phyloP scores from a whole-genome alignment of 176 grass and related monocot species.

The Aechmea fasciata region DNA sequence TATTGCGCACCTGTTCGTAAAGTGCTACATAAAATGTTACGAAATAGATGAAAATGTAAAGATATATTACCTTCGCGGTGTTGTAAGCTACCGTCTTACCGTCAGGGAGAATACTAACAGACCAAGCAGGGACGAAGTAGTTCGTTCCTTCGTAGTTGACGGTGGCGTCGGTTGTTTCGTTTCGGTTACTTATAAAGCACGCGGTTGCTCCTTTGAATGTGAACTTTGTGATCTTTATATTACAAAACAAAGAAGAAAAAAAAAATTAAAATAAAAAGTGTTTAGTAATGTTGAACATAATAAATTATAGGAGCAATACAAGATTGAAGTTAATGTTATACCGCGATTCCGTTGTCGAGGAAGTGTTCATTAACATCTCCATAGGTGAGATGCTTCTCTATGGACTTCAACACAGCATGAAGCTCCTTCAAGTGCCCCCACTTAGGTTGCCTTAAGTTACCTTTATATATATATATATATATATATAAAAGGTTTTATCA shows the following conservation, averaged over 20 bases:
- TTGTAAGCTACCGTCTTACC: conserved; percentile 59
- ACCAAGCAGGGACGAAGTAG: conserved; percentile 61
- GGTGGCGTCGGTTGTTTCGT: conserved; percentile 31
- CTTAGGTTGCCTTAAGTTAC: conserved; percentile 65
- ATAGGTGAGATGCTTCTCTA: conserved; percentile 48
- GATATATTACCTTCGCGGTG: conserved; percentile 46
- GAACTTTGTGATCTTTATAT: conserved; percentile 53
- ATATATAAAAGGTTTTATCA: too few relatives aligned
- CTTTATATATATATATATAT: conserved; percentile 6
- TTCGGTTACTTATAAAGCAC: conserved; percentile 66
- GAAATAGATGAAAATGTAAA: background rate
- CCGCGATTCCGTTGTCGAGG: conserved; percentile 23
- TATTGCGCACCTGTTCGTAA: background rate
- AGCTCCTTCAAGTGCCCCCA: conserved; percentile 81
- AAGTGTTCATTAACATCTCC: conserved; percentile 28
- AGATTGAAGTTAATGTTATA: conserved; percentile 14
- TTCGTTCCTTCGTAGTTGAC: conserved; percentile 32
- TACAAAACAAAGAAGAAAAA: background rate
- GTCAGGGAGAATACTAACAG: conserved; percentile 64
- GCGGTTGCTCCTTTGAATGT: conserved; percentile 18
- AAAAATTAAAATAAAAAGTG: background rate
- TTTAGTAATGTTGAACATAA: background rate
- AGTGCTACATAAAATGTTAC: background rate
- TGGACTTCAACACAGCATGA: conserved; percentile 40
- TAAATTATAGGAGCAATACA: background rate